phyloP scores from a whole-genome alignment of 495 filamentous ascomycete species.

The Aspergillus bridgeri region DNA sequence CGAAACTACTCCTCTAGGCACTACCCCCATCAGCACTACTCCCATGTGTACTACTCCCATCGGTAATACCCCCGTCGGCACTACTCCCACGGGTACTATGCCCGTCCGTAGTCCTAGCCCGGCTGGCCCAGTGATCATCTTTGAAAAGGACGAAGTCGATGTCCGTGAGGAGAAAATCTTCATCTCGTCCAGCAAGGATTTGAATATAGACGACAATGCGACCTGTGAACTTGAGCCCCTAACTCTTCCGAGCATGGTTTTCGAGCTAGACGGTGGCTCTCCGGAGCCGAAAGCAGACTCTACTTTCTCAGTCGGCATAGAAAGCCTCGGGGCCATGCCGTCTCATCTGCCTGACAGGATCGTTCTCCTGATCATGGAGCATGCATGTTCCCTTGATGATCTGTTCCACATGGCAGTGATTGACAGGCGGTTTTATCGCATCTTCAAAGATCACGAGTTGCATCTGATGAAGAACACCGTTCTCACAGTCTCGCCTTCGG shows the following conservation, averaged over 20 bases:
- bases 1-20: too few relatives aligned
- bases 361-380: slow-evolving; percentile 49
- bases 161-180: slow-evolving; percentile 25
- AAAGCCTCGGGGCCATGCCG: slow-evolving; percentile 28
- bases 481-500: slow-evolving; percentile 56
- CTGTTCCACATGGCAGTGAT: slow-evolving; percentile 55
- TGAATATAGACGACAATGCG: slow-evolving; percentile 11
- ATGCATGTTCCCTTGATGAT: slow-evolving; percentile 51
- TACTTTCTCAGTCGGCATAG: slow-evolving; percentile 3
- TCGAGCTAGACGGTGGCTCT: slow-evolving; percentile 37
- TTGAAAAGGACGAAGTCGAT: slow-evolving; percentile 7
- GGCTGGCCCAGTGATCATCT: neutral
- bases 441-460: slow-evolving; percentile 60
- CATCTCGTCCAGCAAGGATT: slow-evolving; percentile 19
- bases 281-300: slow-evolving; percentile 19
- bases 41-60: neutral
- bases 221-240: slow-evolving; percentile 22
- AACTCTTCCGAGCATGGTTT: slow-evolving; percentile 26
- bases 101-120: too few relatives aligned
- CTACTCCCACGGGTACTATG: too few relatives aligned
- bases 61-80: too few relatives aligned
- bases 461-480: slow-evolving; percentile 52
- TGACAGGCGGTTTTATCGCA: slow-evolving; percentile 56
- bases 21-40: too few relatives aligned
- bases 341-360: slow-evolving; percentile 44